phyloP scores from a whole-genome alignment of 2,329 filamentous ascomycete genomes.

The Apiospora aurea region DNA sequence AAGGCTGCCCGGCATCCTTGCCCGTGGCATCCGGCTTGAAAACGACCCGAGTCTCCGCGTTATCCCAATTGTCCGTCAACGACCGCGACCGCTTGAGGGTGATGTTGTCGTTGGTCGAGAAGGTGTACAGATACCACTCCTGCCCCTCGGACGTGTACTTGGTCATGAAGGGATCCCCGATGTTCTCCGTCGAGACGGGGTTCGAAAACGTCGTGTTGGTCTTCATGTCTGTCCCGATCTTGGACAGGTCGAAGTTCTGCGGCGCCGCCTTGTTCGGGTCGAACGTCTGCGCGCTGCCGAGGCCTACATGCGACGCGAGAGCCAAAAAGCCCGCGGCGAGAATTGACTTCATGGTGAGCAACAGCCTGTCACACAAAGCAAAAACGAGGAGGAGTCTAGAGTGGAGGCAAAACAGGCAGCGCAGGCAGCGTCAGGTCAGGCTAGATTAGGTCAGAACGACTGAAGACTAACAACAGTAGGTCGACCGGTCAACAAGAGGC shows the following conservation, averaged over 20 bases:
- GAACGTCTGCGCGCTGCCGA: constrained; percentile 39
- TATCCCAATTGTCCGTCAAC: constrained; percentile 50
- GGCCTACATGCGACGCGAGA: constrained; percentile 29
- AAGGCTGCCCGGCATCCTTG: constrained; percentile 36
- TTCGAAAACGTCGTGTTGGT: constrained; percentile 48
- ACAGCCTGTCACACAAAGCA: not conserved
- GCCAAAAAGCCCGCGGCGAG: constrained; percentile 4
- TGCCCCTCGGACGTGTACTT: constrained; percentile 41
- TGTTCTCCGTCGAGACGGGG: constrained; percentile 47
- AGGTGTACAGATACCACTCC: constrained; percentile 50
- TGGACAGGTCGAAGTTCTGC: constrained; percentile 40
- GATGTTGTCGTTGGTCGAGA: constrained; percentile 48
- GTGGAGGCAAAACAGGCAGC: not conserved
- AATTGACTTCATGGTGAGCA: not conserved
- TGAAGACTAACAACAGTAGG: not conserved
- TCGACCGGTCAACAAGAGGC: not conserved
- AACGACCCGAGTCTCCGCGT: constrained; percentile 45
- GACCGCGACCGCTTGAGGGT: constrained; percentile 46
- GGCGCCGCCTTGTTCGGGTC: constrained; percentile 41
- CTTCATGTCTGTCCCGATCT: constrained; percentile 44
- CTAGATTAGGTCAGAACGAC: not conserved
- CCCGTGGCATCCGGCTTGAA: constrained; percentile 44
- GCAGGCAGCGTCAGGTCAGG: no score
- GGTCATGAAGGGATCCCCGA: constrained; percentile 50
- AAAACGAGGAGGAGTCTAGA: not conserved